A percentile compares a stretch with the other conserved stretches of the same genome.
These are phyloP conservation scores for Neofusicoccum umdonicola DNA, from an alignment of 2,329 filamentous ascomycete species.

Conservation along the genomic window DNA sequence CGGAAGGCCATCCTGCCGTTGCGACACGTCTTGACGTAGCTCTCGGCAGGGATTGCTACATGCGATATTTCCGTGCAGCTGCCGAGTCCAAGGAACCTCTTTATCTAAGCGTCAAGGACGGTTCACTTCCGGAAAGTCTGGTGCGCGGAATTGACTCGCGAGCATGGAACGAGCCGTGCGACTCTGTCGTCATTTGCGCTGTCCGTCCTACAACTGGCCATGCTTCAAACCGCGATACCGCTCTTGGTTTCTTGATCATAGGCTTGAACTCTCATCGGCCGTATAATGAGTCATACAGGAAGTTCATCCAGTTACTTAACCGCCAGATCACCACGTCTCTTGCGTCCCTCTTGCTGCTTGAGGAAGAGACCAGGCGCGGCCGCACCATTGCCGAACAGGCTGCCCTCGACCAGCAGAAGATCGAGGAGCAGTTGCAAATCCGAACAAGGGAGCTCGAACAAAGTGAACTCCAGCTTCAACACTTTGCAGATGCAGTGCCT, in stretches of 20 bases:
- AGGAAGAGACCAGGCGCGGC: conserved; percentile 30
- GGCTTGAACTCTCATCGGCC: conserved; percentile 34
- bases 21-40: conserved; percentile 15
- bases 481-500: conserved; percentile 15
- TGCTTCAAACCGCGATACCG: conserved; percentile 20
- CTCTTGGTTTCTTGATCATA: conserved; percentile 32
- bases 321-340: conserved; percentile 33
- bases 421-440: conserved; percentile 17
- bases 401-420: conserved; percentile 33
- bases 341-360: conserved; percentile 34
- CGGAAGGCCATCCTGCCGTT: conserved; percentile 26
- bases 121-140: conserved; percentile 28
- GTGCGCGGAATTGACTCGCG: conserved; percentile 32
- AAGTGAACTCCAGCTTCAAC: conserved; percentile 14
- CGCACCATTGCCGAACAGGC: conserved; percentile 27
- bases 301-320: conserved; percentile 31
- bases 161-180: conserved; percentile 12
- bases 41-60: conserved; percentile 13
- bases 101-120: conserved; percentile 27
- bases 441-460: conserved; percentile 13
- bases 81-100: conserved; percentile 30
- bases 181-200: conserved; percentile 18
- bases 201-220: conserved; percentile 26
- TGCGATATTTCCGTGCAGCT: conserved; percentile 24
- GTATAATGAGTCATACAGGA: conserved; percentile 33